Base-by-base conservation (phyloP, 192 early-diverging fungal species). In the Backusella sp. region DNA sequence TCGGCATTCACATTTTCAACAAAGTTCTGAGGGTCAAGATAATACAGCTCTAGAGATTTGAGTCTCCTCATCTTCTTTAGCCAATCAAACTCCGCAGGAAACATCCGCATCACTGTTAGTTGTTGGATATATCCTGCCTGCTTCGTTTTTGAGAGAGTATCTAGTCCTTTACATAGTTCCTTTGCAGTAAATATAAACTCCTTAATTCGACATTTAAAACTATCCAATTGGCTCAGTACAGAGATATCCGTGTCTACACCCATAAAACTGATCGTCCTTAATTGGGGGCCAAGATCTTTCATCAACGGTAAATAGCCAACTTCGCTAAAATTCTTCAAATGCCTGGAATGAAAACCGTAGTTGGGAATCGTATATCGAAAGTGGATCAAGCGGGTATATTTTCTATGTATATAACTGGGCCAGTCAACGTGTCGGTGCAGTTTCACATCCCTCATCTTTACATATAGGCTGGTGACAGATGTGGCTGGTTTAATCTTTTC, bases 331-430 rank as follows among this genome's bases (percentile, higher is more conserved):
- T 28, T 62, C 23, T 62, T 62, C 26, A 62, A 62, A 62, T 62
- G 28, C 12, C 56, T 62, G 56, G 56, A 62, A 62, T 62, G 56
- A 62, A 62, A 62, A 9, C 56, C 56, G 28, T 62, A 62, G 26
- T 62, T 62, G 11, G 56, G 56, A 28, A 62, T 62, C 12, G 56
- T 62, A 62, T 62, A 62, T 62, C 56, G 56, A 62, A 62, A 62
- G 1, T 62, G 56, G 8, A 28, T 14, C 26, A 62, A 62, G 8
- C 23, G 56, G 21, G 56, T 23, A 28, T 62, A 62, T 26, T 62
- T 62, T 62, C 26, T 62, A 28, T 62, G 12, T 62, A 62, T 26
- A 28, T 62, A 62, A 12, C 4, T 28, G 9, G 56, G 56, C 56
- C 56, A 62, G 56, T 62, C 56, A 14, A 62, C 56, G 26, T 62